Evolutionary conservation across 1,139 yeast genomes (phyloP), one percentile per base, ranked within the genome.

Genomic region (Diutina siamensis): DNA sequence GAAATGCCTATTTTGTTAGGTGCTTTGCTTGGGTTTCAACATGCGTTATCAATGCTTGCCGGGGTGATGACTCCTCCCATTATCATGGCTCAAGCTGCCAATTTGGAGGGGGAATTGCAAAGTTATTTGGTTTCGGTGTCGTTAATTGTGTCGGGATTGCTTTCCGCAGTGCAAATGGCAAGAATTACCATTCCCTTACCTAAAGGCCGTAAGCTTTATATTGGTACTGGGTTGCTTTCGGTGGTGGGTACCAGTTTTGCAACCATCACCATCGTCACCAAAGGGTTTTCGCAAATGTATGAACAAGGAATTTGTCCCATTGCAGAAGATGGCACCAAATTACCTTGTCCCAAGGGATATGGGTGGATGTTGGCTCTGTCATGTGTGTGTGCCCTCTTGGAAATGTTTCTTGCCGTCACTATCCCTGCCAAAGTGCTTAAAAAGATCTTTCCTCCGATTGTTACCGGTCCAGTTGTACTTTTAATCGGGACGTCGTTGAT

Each of bases 21-120:
- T 5, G 28, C 28, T 15, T 28, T 40, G 34, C 34, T 40, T 25
- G 44, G 44, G 21, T 28, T 40, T 15, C 44, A 40, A 28, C 44
- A 40, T 17, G 32, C 44, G 5, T 40, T 40, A 31, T 18, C 44
- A 15, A 40, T 40, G 44, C 34, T 40, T 25, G 44, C 33, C 7
- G 44, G 44, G 22, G 44, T 40, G 44, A 28, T 40, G 34, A 40
- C 44, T n/a, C 44, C 44, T 13, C 44, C 44, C 7, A 25, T 40
- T 18, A 40, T 40, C n/a, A 40, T 40, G 32, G 44, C 44, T 12
- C 34, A 17, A 21, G 34, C 34, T 18, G 44, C 44, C 19, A 40
- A 40, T n/a, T 10, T 40, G 21, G 34, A 17, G 12, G 34, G 34
- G 21, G 34, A 40, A 18, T 18, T 40, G 1, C 27, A 20, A 27